Evolutionary conservation across 2,329 filamentous ascomycete genomes (phyloP).

Genomic region (Beauveria varroae): DNA sequence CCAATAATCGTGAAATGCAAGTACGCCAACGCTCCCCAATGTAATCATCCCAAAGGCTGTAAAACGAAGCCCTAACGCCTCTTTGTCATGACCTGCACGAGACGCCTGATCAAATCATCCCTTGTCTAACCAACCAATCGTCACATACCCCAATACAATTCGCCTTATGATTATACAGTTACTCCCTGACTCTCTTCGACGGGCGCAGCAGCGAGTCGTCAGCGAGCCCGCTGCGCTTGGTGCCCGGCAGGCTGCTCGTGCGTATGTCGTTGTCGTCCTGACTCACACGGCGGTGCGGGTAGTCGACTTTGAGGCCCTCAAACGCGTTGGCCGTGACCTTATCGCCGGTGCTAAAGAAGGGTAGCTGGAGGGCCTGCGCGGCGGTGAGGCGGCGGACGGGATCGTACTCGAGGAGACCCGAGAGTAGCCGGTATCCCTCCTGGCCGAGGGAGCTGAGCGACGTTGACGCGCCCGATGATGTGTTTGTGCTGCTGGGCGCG

Average conservation of each 20-base stretch:
- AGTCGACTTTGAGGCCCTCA: slow-evolving; percentile 79
- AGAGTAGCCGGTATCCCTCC: slow-evolving; percentile 76
- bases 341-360: slow-evolving; percentile 74
- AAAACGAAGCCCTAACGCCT: background rate
- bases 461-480: slow-evolving; percentile 33
- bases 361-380: slow-evolving; percentile 78
- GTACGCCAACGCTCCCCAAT: background rate
- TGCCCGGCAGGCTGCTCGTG: slow-evolving; percentile 82
- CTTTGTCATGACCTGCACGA: background rate
- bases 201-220: slow-evolving; percentile 68
- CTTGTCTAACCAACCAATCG: background rate
- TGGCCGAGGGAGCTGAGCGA: slow-evolving; percentile 54
- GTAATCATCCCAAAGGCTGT: background rate
- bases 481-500: slow-evolving; percentile 37
- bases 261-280: slow-evolving; percentile 94
- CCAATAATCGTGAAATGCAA: background rate
- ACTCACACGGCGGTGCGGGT: slow-evolving; percentile 82
- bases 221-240: slow-evolving; percentile 77
- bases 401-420: slow-evolving; percentile 84
- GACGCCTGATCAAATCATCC: background rate
- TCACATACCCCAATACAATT: background rate
- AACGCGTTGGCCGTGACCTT: slow-evolving; percentile 79
- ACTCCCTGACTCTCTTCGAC: slow-evolving; percentile 55
- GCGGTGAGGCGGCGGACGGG: slow-evolving; percentile 83
- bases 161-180: too few species aligned